These are phyloP conservation scores for Pilasporangium apinafurcum DNA, from an alignment of 352 stramenopile genomes.

Conservation along the genomic window DNA sequence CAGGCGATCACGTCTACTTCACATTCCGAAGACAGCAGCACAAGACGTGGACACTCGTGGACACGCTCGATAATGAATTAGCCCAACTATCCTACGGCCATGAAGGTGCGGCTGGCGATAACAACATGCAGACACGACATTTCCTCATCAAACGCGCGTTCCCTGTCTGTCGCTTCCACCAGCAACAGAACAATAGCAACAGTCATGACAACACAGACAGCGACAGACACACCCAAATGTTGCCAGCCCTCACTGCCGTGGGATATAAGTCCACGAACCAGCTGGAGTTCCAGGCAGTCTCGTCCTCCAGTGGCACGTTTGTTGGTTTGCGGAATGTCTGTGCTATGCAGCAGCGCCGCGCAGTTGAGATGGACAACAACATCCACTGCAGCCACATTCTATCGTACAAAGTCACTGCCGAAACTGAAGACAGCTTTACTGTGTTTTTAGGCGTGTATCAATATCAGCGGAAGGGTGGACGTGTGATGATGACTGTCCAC, in stretches of 20 bases:
- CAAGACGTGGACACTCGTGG: slow-evolving; percentile 7
- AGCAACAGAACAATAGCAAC: slow-evolving; percentile 11
- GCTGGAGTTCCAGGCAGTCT: slow-evolving; percentile 6
- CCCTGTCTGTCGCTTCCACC: slow-evolving; percentile 15
- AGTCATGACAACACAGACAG: too few relatives aligned
- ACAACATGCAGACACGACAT: not conserved
- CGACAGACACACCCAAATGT: slow-evolving; percentile 16
- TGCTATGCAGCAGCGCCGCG: slow-evolving; percentile 1
- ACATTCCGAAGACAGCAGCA: slow-evolving; percentile 5
- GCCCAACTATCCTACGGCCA: slow-evolving; percentile 6
- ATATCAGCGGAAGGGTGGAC: slow-evolving; percentile 9
- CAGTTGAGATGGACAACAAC: too few relatives aligned
- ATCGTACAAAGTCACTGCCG: slow-evolving; percentile 12
- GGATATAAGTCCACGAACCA: slow-evolving; percentile 3
- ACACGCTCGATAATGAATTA: slow-evolving; percentile 16
- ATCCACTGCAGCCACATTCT: slow-evolving; percentile 1
- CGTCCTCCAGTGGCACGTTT: slow-evolving; percentile 12
- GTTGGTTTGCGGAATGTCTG: slow-evolving; percentile 9
- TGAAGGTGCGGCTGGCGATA: not conserved
- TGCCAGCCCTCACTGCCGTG: slow-evolving; percentile 12
- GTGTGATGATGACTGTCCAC: slow-evolving; percentile 11
- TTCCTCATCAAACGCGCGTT: slow-evolving; percentile 14
- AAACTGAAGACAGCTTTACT: slow-evolving; percentile 12
- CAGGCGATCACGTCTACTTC: slow-evolving; percentile 14
- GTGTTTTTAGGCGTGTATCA: slow-evolving; percentile 20